These are phyloP conservation scores for Alternaria consortialis DNA, from an alignment of 2,329 filamentous ascomycete species.

Conservation along the genomic window DNA sequence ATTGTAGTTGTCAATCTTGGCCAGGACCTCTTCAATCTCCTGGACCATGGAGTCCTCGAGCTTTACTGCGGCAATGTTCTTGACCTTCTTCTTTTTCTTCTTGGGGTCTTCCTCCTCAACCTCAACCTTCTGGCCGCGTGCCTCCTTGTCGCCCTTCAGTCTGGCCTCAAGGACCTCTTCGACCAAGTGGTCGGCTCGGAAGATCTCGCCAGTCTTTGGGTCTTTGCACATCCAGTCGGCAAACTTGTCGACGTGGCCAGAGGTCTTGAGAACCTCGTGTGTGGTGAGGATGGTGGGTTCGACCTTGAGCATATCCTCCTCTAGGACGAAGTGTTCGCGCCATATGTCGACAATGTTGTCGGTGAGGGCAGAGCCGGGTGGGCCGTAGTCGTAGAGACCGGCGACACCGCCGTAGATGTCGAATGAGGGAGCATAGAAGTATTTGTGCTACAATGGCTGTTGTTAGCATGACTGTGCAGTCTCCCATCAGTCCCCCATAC, in stretches of 20 bases:
- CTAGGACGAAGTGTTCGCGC: conserved; percentile 92
- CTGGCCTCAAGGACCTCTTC: conserved; percentile 90
- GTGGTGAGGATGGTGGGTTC: conserved; percentile 95
- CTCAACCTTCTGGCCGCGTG: conserved; percentile 79
- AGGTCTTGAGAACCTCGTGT: conserved; percentile 90
- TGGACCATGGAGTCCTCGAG: conserved; percentile 84
- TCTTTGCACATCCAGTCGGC: conserved; percentile 99
- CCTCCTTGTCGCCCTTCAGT: conserved; percentile 90
- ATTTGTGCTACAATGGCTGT: conserved; percentile 40
- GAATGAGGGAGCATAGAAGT: conserved; percentile 93
- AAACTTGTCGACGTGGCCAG: conserved; percentile 96
- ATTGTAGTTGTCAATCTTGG: conserved; percentile 94
- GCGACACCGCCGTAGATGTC: conserved; percentile 92
- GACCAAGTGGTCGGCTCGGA: conserved; percentile 94
- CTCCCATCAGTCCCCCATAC: conserved; percentile 66
- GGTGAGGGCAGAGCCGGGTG: conserved; percentile 85
- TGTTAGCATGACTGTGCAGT: conserved; percentile 35
- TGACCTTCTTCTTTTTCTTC: conserved; percentile 88
- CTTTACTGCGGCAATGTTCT: conserved; percentile 71
- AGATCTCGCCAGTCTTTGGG: conserved; percentile 94
- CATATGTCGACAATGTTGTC: conserved; percentile 88
- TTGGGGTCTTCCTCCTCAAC: conserved; percentile 80
- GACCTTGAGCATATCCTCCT: conserved; percentile 95
- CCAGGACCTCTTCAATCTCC: conserved; percentile 91
- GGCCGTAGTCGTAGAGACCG: conserved; percentile 93